These are phyloP conservation scores for Phaseolus coccineus DNA, from an alignment of 331 rosid genomes.

Conservation along the genomic window DNA sequence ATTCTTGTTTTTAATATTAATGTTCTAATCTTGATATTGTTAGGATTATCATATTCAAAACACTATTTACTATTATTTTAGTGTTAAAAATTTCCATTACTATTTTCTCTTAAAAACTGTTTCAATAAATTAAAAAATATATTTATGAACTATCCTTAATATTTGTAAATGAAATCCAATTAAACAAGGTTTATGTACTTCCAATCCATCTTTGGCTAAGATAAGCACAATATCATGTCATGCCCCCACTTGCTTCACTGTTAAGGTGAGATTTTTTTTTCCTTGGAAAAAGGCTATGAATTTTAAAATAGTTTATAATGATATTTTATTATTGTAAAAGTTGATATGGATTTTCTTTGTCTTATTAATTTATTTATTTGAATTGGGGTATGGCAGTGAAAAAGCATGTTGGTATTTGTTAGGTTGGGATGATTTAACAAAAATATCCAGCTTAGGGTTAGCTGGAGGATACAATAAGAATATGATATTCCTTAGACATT, in stretches of 20 bases:
- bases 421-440: not conserved
- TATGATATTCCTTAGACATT: conserved; percentile 2
- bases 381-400: not conserved
- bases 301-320: not conserved
- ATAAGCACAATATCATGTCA: conserved; percentile 12
- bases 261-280: conserved; percentile 23
- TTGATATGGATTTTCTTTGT: not conserved
- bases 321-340: not conserved
- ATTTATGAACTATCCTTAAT: too few species aligned
- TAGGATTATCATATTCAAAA: too few species aligned
- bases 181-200: not conserved
- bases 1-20: too few species aligned
- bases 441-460: conserved; percentile 7
- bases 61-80: too few species aligned
- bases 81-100: too few species aligned
- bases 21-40: too few species aligned
- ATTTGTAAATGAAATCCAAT: not conserved
- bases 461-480: not conserved
- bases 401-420: not conserved
- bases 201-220: not conserved
- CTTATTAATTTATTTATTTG: not conserved
- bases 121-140: too few species aligned
- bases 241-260: conserved; percentile 20
- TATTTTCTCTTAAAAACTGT: too few species aligned
- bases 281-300: not conserved